Evolutionary conservation across 495 filamentous ascomycete species (phyloP).

Genomic region (Tuber magnatum): DNA sequence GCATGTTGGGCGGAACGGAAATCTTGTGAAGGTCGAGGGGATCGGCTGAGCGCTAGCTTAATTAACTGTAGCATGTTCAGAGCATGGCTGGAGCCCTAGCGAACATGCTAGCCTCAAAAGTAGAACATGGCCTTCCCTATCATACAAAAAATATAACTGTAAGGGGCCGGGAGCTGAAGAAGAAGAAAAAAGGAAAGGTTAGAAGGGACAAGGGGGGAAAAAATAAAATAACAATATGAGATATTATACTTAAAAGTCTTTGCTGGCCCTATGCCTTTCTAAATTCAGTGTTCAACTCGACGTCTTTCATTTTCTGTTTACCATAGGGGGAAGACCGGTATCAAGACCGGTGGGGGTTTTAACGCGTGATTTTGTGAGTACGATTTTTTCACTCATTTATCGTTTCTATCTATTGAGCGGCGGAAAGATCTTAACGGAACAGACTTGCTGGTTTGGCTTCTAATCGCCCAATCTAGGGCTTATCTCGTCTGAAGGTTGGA

Average conservation of each 20-base stretch:
- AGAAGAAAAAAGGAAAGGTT: neutral
- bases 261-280: neutral
- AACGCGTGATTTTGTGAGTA: conserved; percentile 2
- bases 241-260: neutral
- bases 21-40: neutral
- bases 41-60: neutral
- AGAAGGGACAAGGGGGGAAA: neutral
- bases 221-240: neutral
- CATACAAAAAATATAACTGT: neutral
- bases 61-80: neutral
- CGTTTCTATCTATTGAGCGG: neutral
- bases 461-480: neutral
- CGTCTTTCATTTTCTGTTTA: neutral
- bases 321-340: neutral
- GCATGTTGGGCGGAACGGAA: neutral
- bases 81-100: neutral
- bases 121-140: neutral
- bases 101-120: neutral
- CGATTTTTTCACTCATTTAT: neutral
- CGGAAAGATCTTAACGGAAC: neutral
- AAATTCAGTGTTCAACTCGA: neutral
- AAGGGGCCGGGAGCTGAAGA: neutral
- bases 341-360: neutral
- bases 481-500: neutral
- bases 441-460: neutral